Evolutionary conservation across 768 basidiomycete genomes (phyloP).

Genomic region (Tricholoma saponaceum): DNA sequence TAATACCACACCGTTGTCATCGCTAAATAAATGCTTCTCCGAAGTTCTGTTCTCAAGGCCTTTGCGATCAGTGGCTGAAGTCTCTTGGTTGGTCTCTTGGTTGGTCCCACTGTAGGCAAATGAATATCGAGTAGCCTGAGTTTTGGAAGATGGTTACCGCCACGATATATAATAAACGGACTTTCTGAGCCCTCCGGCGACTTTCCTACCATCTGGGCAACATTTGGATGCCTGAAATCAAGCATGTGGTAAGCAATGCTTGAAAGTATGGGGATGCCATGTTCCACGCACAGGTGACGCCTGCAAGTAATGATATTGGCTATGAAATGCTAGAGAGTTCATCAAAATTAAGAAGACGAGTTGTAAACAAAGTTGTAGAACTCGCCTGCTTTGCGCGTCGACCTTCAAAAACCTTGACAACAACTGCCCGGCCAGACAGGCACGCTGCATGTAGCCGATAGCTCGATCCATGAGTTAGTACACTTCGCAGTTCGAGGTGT

Average conservation of each 20-base stretch:
- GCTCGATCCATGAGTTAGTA: background rate
- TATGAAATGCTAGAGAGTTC: no score
- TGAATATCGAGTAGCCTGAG: background rate
- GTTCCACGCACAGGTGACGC: background rate
- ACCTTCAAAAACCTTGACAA: background rate
- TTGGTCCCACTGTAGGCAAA: background rate
- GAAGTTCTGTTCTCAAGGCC: background rate
- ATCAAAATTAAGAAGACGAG: no score
- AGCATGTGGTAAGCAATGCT: background rate
- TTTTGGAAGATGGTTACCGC: background rate
- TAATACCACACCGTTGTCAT: background rate
- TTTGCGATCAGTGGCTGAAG: background rate
- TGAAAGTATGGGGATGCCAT: no score
- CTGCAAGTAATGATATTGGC: background rate
- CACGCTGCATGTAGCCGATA: background rate
- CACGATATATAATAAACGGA: background rate
- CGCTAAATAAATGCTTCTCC: background rate
- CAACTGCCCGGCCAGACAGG: background rate
- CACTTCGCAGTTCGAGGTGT: background rate
- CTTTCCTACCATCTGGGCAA: background rate
- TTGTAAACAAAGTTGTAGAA: background rate
- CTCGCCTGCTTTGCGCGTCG: background rate
- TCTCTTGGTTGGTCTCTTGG: no score
- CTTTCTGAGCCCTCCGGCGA: background rate
- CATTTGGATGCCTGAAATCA: background rate